These are phyloP conservation scores for Colletotrichum orbiculare DNA, from an alignment of 2,329 filamentous ascomycete species.

Conservation along the genomic window DNA sequence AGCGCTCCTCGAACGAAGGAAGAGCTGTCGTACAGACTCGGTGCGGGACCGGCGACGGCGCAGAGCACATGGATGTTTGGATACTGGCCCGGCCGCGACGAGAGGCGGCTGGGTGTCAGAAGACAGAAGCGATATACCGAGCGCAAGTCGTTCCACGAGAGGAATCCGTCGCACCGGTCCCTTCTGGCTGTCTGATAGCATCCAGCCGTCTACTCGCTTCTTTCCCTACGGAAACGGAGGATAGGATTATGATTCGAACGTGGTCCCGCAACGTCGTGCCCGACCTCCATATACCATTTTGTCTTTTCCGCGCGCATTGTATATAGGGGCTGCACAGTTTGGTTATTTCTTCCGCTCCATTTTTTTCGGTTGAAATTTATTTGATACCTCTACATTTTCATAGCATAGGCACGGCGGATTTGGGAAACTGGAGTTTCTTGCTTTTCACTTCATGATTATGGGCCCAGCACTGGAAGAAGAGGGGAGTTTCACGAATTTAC, in stretches of 20 bases:
- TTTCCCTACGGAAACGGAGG: neutral
- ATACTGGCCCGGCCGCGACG: constrained; percentile 47
- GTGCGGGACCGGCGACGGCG: constrained; percentile 53
- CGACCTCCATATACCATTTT: too few relatives aligned
- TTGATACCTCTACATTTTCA: too few relatives aligned
- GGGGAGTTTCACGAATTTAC: too few relatives aligned
- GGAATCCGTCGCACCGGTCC: constrained; percentile 14
- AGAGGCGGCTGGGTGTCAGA: constrained; percentile 45
- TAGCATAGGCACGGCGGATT: too few relatives aligned
- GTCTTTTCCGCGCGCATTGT: too few relatives aligned
- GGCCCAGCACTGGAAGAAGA: too few relatives aligned
- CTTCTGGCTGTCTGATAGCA: constrained; percentile 12
- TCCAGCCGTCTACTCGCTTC: neutral
- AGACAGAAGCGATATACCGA: constrained; percentile 59
- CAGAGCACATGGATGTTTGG: constrained; percentile 66
- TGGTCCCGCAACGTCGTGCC: too few relatives aligned
- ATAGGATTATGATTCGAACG: neutral
- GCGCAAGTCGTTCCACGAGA: constrained; percentile 33
- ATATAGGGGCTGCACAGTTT: too few relatives aligned
- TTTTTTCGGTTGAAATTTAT: too few relatives aligned
- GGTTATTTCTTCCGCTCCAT: too few relatives aligned
- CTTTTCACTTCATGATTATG: too few relatives aligned
- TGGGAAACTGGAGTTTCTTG: too few relatives aligned
- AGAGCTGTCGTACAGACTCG: constrained; percentile 62
- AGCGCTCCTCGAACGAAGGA: constrained; percentile 73